Evolutionary conservation across 306 rosid species (phyloP).

Genomic region (Vigna hirtella): DNA sequence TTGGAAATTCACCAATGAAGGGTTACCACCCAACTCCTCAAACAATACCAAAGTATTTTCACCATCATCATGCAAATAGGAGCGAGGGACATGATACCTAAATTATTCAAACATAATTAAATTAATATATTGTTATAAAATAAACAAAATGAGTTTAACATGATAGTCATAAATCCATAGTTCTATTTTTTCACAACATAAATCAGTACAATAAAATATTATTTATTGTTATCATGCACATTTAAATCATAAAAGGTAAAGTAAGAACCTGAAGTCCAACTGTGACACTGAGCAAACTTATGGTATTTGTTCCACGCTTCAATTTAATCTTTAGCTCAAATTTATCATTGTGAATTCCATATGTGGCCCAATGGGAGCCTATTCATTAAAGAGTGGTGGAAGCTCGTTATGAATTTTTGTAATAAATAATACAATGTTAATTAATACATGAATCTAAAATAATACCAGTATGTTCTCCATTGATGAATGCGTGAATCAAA

Average conservation of each 20-base stretch:
- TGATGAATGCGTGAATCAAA: constrained; percentile 55
- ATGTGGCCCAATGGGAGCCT: constrained; percentile 58
- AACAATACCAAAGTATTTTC: constrained; percentile 58
- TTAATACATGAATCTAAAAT: background rate
- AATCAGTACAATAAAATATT: no score
- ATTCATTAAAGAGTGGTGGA: background rate
- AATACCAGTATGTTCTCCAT: constrained; percentile 61
- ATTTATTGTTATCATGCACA: no score
- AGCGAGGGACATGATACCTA: constrained; percentile 66
- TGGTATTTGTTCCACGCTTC: background rate
- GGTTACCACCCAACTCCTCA: constrained; percentile 65
- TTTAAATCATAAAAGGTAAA: no score
- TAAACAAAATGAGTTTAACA: no score
- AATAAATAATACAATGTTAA: background rate
- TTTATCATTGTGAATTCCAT: constrained; percentile 32
- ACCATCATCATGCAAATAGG: constrained; percentile 42
- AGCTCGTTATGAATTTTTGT: background rate
- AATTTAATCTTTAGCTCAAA: background rate
- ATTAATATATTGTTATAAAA: background rate
- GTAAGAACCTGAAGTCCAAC: background rate
- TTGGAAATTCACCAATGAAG: constrained; percentile 50
- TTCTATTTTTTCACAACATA: no score
- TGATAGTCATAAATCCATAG: no score
- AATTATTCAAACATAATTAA: background rate
- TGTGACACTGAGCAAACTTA: background rate